Evolutionary conservation across 2,329 filamentous ascomycete genomes (phyloP).

Genomic region (Xylariaceae sp.): DNA sequence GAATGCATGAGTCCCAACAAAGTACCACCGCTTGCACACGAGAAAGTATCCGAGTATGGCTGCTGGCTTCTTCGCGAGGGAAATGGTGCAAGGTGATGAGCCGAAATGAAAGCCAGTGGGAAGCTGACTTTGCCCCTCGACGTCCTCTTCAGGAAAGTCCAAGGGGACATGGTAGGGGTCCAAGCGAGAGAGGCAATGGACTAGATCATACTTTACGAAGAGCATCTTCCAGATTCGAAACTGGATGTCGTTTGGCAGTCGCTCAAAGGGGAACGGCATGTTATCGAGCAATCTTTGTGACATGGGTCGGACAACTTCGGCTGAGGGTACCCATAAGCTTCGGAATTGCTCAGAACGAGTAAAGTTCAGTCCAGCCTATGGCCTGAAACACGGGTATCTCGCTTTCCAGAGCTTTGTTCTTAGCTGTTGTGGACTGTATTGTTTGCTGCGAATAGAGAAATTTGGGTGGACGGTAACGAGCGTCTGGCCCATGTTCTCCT

Average conservation of each 20-base stretch:
- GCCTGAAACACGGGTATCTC: too few species aligned
- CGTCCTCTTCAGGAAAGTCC: slow-evolving; percentile 5
- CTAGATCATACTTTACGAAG: slow-evolving; percentile 29
- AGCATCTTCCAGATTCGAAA: slow-evolving; percentile 31
- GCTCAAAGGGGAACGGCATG: slow-evolving; percentile 22
- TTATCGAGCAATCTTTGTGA: slow-evolving; percentile 1
- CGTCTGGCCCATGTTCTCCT: slow-evolving; percentile 29
- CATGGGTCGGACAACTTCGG: not conserved
- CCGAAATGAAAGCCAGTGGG: slow-evolving; percentile 31
- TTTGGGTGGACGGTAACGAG: slow-evolving; percentile 23
- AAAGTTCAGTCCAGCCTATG: not conserved
- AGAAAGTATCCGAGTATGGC: slow-evolving; percentile 33
- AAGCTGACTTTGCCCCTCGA: not conserved
- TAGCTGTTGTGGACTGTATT: too few species aligned
- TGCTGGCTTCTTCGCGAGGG: slow-evolving; percentile 29
- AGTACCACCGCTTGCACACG: slow-evolving; percentile 37
- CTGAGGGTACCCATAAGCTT: not conserved
- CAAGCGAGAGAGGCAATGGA: slow-evolving; percentile 43
- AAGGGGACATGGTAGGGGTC: slow-evolving; percentile 29
- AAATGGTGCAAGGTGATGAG: slow-evolving; percentile 26
- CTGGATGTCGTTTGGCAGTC: slow-evolving; percentile 27
- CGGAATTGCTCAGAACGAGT: not conserved
- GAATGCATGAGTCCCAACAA: slow-evolving; percentile 38
- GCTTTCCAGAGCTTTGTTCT: too few species aligned
- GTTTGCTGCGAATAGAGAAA: slow-evolving; percentile 15